Evolutionary conservation across 805 yeast species (phyloP), one percentile per base, ranked within the genome.

Genomic region (Ogataea glucozyma): DNA sequence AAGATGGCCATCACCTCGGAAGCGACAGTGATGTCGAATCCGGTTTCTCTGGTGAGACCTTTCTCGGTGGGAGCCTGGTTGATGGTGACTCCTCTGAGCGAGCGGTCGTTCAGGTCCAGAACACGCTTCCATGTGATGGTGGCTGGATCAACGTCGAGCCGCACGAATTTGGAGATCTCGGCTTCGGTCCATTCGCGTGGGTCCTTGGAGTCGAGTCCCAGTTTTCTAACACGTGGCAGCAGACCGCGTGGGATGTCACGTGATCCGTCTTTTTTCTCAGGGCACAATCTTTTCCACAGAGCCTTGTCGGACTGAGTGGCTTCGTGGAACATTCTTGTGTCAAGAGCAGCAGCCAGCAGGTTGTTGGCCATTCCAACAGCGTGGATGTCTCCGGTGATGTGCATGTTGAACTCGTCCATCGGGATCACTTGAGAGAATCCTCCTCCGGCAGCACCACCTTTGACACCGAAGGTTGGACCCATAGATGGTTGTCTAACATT

Each of bases 361-460:
- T 91, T 91, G 56, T 88, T 90, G 26, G 98, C 98, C 46, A 89
- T 89, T 38, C 89, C 81, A 47, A 91, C 89, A 34, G 98, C 98
- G 67, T 91, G 98, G 53, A 91, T 91, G 65, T 91, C 99, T 62
- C 98, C 98, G 38, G 98, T 91, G 53, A 91, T 75, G 65, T 91
- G 98, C 87, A 93, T 80, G 72, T 93, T 91, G 75, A 91, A 91
- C 69, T 91, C 97, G 67, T 91, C 99, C 97, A 91, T 91, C 40
- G 98, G 98, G 56, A 91, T 90, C 34, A 91, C 98, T 70, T 91
- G 98, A 2, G 98, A 78, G 67, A 89, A 91, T 36, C 98, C 98
- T 62, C 98, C 99, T 57, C 99, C 99, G 14, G 98, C 98, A 44
- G 99, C 99, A 66, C 98, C 98, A 60, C 99, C 99, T 71, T 91